A percentile compares a stretch with the other conserved stretches of the same genome.
Evolutionary conservation across 192 early-diverging fungal species (phyloP).

Genomic region (Coemansia sp.): DNA sequence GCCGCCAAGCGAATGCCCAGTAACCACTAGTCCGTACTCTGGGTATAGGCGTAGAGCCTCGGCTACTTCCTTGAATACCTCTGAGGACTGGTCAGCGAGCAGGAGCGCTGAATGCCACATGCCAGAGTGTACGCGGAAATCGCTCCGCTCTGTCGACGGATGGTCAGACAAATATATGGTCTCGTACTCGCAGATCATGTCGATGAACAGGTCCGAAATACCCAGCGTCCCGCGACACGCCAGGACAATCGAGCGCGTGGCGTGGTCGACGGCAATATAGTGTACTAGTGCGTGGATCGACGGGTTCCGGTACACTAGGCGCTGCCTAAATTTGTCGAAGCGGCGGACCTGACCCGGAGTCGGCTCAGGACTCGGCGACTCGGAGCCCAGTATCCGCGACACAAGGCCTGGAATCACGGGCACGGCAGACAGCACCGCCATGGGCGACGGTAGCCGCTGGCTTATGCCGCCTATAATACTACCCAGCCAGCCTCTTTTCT

Average conservation of each 20-base stretch:
- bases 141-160: constrained; percentile 13
- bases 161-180: constrained; percentile 25
- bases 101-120: constrained; percentile 82
- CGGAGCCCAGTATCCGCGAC: constrained; percentile 23
- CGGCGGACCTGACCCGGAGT: constrained; percentile 41
- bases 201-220: constrained; percentile 84
- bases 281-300: constrained; percentile 73
- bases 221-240: constrained; percentile 88
- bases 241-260: constrained; percentile 71
- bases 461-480: constrained; percentile 40
- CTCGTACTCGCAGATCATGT: constrained; percentile 80
- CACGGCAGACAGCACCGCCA: constrained; percentile 21
- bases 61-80: constrained; percentile 72
- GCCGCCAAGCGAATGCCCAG: constrained; percentile 88
- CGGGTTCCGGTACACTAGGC: constrained; percentile 56
- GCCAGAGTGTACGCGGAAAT: constrained; percentile 75
- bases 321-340: constrained; percentile 46
- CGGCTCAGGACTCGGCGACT: constrained; percentile 11
- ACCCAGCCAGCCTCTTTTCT: constrained; percentile 25
- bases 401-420: constrained; percentile 36
- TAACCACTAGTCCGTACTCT: constrained; percentile 80
- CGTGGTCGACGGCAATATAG: constrained; percentile 85
- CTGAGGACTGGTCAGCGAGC: constrained; percentile 66
- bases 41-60: constrained; percentile 72
- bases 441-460: constrained; percentile 34